phyloP scores from a whole-genome alignment of 2,329 filamentous ascomycete genomes.

The Fusarium aywerte region DNA sequence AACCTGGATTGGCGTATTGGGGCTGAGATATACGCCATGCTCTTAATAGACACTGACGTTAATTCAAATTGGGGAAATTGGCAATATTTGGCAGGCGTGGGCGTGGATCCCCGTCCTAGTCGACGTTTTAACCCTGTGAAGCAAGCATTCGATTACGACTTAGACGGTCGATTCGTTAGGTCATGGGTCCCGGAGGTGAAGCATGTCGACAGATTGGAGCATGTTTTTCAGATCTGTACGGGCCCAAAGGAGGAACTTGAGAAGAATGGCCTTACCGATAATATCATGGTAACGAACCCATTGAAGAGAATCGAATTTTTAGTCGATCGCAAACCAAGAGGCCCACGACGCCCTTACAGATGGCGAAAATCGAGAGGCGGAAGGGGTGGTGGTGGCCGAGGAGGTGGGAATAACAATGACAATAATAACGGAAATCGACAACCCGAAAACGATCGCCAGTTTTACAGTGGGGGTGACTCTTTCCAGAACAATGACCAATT shows the following conservation, averaged over 20 bases:
- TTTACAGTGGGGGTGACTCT: neutral
- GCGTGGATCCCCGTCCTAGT: conserved; percentile 77
- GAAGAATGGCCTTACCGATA: conserved; percentile 64
- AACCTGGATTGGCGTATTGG: conserved; percentile 83
- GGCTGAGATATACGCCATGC: conserved; percentile 83
- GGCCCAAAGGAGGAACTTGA: conserved; percentile 68
- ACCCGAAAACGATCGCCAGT: conserved; percentile 24
- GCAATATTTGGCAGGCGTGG: conserved; percentile 84
- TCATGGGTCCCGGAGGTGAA: conserved; percentile 77
- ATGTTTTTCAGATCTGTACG: conserved; percentile 78
- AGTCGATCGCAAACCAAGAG: conserved; percentile 61
- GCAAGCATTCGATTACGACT: conserved; percentile 81
- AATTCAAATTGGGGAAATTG: conserved; percentile 84
- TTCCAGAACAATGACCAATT: too few relatives aligned
- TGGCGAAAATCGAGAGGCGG: conserved; percentile 18
- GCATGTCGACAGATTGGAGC: conserved; percentile 61
- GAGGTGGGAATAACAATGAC: neutral
- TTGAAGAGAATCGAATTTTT: conserved; percentile 73
- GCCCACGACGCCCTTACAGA: conserved; percentile 9
- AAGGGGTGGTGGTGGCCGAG: conserved; percentile 35
- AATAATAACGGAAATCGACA: conserved; percentile 6
- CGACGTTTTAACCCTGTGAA: conserved; percentile 87
- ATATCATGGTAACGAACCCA: conserved; percentile 74
- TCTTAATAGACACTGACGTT: conserved; percentile 80
- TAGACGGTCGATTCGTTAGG: conserved; percentile 74